Base-by-base conservation (phyloP, 208 protist species). In the Porcisia deanei region DNA sequence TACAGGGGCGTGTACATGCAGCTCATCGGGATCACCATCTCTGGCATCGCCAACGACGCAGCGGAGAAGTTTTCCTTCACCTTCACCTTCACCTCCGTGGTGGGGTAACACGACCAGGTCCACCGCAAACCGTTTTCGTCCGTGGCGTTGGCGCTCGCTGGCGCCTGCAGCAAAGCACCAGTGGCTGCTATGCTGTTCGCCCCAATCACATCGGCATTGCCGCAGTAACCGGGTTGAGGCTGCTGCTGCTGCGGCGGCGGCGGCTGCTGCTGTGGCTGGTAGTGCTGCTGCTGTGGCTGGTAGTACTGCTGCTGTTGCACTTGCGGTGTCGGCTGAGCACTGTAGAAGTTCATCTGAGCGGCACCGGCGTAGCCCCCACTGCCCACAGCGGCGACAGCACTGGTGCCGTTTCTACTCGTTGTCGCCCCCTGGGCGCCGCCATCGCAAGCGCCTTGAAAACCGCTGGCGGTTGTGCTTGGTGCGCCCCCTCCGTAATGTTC, bases 1-100 rank as follows among this genome's bases (percentile, higher is more conserved):
- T 77, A 64, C 59, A 97, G 84, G 12, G 94, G 94, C 12, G 90
- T 92, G 90, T 95, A 94, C 88, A 97, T 93, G 81, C 94, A 97
- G n/a, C 85, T 82, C 82, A 97, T 79, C 34, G 94, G 94, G 47
- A 97, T 81, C 43, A 96, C 82, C 92, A 96, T 96, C 77, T 90
- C 88, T n/a, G 91, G 75, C 69, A 80, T 78, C 49, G 88, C 73
- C 55, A 81, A 52, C 41, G 78, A 85, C 7, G 81, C 82, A 2
- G 80, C 82, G 55, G 87, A 78, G 18, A 54, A 12, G 22, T 59
- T 58, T 45, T 88, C 88, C 41, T 91, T 86, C 41, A 41, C 37
- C 63, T 90, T 85, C 14, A 63, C 9, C 49, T 81, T 79, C 30
- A 30, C 30, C 39, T 77, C 53, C 2, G 88, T 93, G 78, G 90